phyloP scores from a whole-genome alignment of 257 asterid genomes.

The Pogostemon cablin region DNA sequence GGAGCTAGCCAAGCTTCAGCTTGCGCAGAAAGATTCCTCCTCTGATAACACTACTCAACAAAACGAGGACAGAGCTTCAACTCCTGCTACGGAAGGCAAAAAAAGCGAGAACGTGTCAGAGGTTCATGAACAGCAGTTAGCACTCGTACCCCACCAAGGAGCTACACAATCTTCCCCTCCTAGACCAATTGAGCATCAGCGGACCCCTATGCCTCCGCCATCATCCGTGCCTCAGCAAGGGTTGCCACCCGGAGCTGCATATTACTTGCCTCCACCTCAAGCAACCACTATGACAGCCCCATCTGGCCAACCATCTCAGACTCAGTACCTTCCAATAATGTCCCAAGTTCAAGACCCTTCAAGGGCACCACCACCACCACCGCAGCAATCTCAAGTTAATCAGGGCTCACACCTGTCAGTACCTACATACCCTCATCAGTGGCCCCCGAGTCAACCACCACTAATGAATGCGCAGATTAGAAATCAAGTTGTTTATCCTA shows the following conservation, averaged over 20 bases:
- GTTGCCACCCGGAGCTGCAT: slow-evolving; percentile 54
- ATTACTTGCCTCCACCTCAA: slow-evolving; percentile 61
- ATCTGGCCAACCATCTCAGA: slow-evolving; percentile 50
- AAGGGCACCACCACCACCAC: slow-evolving; percentile 56
- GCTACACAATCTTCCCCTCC: slow-evolving; percentile 52
- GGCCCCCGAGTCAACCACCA: slow-evolving; percentile 65
- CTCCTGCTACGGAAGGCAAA: slow-evolving; percentile 55
- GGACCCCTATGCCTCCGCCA: slow-evolving; percentile 58
- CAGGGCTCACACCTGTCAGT: slow-evolving; percentile 58
- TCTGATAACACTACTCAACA: slow-evolving; percentile 49
- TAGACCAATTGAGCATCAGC: slow-evolving; percentile 61
- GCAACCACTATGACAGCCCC: slow-evolving; percentile 43
- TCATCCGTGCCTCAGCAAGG: slow-evolving; percentile 65
- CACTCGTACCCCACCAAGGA: slow-evolving; percentile 87
- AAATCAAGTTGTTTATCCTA: slow-evolving; percentile 60
- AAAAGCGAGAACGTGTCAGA: slow-evolving; percentile 55
- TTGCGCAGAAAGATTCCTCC: slow-evolving; percentile 71
- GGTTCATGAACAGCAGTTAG: slow-evolving; percentile 67
- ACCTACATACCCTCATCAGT: slow-evolving; percentile 73
- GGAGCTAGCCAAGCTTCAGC: slow-evolving; percentile 93
- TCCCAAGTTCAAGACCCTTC: slow-evolving; percentile 68
- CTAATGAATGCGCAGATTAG: slow-evolving; percentile 51
- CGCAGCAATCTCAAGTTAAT: slow-evolving; percentile 62
- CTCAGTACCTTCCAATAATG: slow-evolving; percentile 60
- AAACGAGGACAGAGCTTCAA: slow-evolving; percentile 60